Evolutionary conservation across 2,329 filamentous ascomycete genomes (phyloP).

Genomic region (Dissoconium aciculare): DNA sequence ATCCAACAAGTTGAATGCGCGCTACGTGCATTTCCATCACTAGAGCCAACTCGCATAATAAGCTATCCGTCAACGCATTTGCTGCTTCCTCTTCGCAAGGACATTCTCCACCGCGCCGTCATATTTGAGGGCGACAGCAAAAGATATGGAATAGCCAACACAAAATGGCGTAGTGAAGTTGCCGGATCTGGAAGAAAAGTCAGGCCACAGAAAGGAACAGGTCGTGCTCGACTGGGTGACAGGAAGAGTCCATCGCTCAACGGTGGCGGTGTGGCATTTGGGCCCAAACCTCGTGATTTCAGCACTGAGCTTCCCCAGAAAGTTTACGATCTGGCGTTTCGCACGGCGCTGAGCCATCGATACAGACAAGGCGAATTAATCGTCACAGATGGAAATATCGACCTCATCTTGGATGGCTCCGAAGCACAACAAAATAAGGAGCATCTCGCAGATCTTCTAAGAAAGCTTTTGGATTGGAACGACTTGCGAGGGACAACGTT

Average conservation of each 20-base stretch:
- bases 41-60: conserved; percentile 69
- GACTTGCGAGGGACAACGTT: no score
- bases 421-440: no score
- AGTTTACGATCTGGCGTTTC: conserved; percentile 90
- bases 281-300: conserved; percentile 88
- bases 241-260: conserved; percentile 66
- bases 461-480: no score
- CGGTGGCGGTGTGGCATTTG: conserved; percentile 78
- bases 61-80: conserved; percentile 72
- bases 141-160: conserved; percentile 70
- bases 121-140: conserved; percentile 83
- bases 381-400: conserved; percentile 71
- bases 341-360: conserved; percentile 82
- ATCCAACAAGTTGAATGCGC: conserved; percentile 58
- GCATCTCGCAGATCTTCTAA: no score
- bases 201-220: conserved; percentile 72
- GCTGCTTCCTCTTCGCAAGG: conserved; percentile 69
- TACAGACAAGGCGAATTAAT: conserved; percentile 77
- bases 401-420: no score
- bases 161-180: conserved; percentile 71
- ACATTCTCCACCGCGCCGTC: conserved; percentile 83
- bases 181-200: conserved; percentile 73
- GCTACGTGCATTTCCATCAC: conserved; percentile 74
- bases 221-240: conserved; percentile 62
- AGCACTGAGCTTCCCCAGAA: conserved; percentile 68